Base-by-base conservation (phyloP, 2,329 filamentous ascomycete genomes). In the Colletotrichum plurivorum region DNA sequence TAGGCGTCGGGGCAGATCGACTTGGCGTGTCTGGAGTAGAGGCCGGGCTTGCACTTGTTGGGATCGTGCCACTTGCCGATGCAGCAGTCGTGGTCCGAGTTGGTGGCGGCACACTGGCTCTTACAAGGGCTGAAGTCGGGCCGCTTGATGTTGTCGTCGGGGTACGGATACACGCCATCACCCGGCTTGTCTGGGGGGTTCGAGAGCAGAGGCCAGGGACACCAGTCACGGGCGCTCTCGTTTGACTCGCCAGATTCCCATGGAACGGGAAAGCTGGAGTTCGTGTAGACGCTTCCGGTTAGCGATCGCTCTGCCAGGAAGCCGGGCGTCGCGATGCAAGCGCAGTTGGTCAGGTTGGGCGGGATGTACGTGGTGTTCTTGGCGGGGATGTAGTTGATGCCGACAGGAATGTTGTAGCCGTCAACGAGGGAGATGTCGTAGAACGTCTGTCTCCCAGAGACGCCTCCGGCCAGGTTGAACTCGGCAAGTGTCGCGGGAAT, bases 351-450 rank as follows among this genome's bases (percentile, higher is more conserved):
- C 22, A 94, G 84, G 74, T 94, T 94, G 9, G 92, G 91, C 13
- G 93, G 92, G 67, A 95, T 90, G 63, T 92, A 86, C 1, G 84
- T 85, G 8, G 87, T 85, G 73, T 93, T 90, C 62, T 87, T 84
- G 22, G 90, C 87, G 3, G 88, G 87, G 27, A 89, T 83, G 73
- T 90, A 88, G 63, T 85, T 84, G 76, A 89, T 88, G 36, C 88
- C 91, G 71, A 95, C 77, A 2, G 92, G 92, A 1, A 95, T 80
- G 76, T 95, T 95, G 85, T 95, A 95, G 56, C 93, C 93, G 76
- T 96, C 93, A 22, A 96, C 93, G 3, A 95, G 85, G 48, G 92
- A 94, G 71, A 96, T 93, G 78, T 96, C 93, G 81, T 95, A 95
- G 78, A 94, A 96, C 10, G 90, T 92, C 76, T 94, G 91, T 67